Conservation (phyloP, 2,329 filamentous ascomycete genomes). For the Ophiostoma sp. region DNA sequence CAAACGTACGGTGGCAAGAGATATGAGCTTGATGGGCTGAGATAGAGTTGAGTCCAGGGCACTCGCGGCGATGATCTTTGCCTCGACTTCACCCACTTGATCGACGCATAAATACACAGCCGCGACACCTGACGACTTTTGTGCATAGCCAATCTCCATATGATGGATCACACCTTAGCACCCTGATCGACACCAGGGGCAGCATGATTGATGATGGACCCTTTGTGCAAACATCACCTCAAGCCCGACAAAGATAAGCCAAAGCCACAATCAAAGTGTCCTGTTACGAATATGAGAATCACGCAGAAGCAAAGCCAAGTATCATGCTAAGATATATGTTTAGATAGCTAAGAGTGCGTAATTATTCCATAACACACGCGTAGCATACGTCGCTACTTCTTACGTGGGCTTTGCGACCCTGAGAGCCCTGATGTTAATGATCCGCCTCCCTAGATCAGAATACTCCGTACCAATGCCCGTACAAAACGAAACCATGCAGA, state of each 20-base stretch:
- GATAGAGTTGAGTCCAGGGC: neutral
- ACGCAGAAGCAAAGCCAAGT: too few relatives aligned
- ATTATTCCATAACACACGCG: neutral
- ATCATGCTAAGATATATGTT: neutral
- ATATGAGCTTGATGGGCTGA: neutral
- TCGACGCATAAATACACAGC: neutral
- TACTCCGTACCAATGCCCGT: neutral
- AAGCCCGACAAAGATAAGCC: neutral
- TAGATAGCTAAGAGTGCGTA: neutral
- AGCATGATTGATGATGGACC: neutral
- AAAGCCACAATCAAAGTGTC: constrained; percentile 2
- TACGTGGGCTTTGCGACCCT: neutral
- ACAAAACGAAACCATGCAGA: constrained; percentile 4
- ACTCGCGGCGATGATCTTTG: constrained; percentile 5
- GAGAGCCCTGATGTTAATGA: neutral
- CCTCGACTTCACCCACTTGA: neutral
- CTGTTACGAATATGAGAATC: neutral
- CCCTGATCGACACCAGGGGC: constrained; percentile 7
- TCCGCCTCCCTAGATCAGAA: too few relatives aligned
- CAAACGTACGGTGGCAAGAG: neutral
- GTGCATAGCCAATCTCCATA: neutral
- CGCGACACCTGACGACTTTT: neutral
- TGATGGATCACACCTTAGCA: neutral
- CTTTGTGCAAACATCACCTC: neutral
- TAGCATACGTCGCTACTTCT: constrained; percentile 1